phyloP scores from a whole-genome alignment of 495 filamentous ascomycete genomes.

The Hypoxylon lenormandii region DNA sequence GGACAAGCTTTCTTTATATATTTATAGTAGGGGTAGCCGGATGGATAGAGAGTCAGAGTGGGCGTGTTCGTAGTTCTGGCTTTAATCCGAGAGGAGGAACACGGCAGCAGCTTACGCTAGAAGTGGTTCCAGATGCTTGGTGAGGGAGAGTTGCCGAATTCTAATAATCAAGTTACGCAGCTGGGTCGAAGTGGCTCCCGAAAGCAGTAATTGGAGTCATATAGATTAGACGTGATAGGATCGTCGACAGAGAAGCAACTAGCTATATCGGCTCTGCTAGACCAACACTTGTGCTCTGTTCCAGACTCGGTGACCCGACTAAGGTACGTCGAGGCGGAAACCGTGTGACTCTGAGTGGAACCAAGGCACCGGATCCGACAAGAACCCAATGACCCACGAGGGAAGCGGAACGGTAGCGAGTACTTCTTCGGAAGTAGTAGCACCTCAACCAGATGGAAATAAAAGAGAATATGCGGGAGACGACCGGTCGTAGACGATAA shows the following conservation, averaged over 20 bases:
- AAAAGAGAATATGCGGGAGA: background rate
- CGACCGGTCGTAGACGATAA: conserved; percentile 1
- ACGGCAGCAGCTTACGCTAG: conserved; percentile 13
- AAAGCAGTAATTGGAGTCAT: conserved; percentile 5
- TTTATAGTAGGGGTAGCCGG: conserved; percentile 30
- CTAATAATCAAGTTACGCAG: conserved; percentile 19
- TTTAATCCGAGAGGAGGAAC: conserved; percentile 25
- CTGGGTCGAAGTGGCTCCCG: conserved; percentile 20
- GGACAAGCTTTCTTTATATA: conserved; percentile 35
- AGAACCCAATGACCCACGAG: conserved; percentile 32
- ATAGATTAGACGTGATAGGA: conserved; percentile 12
- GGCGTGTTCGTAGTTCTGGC: conserved; percentile 29
- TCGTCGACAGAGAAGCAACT: conserved; percentile 22
- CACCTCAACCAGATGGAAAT: conserved; percentile 8
- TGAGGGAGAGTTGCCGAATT: conserved; percentile 14
- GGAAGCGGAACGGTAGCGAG: conserved; percentile 6
- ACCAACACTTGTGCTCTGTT: conserved; percentile 25
- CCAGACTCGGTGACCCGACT: conserved; percentile 32
- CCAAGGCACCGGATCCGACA: conserved; percentile 20
- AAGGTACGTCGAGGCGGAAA: conserved; percentile 23
- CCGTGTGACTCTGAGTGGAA: conserved; percentile 29
- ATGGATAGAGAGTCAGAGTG: conserved; percentile 27
- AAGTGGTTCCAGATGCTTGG: conserved; percentile 6
- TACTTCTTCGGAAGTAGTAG: conserved; percentile 18
- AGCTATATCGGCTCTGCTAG: conserved; percentile 15